Evolutionary conservation across 2,329 filamentous ascomycete species (phyloP).

Genomic region (Cladosporium sp.): DNA sequence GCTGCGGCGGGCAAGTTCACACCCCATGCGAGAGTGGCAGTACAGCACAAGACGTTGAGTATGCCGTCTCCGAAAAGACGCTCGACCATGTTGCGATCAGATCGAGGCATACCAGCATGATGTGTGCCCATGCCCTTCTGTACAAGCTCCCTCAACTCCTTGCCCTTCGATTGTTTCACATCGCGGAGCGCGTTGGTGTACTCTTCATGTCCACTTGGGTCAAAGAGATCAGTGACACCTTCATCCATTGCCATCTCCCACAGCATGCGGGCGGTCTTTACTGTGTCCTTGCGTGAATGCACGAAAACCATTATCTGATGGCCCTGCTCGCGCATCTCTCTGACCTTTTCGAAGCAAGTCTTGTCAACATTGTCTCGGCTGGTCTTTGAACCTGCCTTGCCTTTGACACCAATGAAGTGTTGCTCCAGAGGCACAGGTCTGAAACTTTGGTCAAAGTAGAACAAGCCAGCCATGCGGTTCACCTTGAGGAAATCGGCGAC

Average conservation of each 20-base stretch:
- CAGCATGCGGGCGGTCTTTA: constrained; percentile 79
- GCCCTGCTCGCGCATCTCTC: constrained; percentile 83
- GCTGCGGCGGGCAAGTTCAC: constrained; percentile 96
- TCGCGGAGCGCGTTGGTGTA: constrained; percentile 78
- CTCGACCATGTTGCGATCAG: constrained; percentile 94
- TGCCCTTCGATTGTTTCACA: constrained; percentile 78
- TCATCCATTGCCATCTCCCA: constrained; percentile 83
- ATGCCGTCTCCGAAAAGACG: constrained; percentile 85
- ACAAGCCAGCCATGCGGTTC: constrained; percentile 85
- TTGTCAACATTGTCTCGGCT: constrained; percentile 86
- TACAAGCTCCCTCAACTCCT: constrained; percentile 83
- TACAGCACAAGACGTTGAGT: constrained; percentile 97
- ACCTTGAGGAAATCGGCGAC: constrained; percentile 96
- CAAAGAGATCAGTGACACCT: constrained; percentile 74
- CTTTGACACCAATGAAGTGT: constrained; percentile 94
- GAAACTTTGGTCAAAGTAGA: constrained; percentile 96
- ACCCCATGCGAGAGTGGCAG: constrained; percentile 95
- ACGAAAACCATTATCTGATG: constrained; percentile 99
- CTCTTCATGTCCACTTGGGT: constrained; percentile 70
- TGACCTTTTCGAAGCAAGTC: constrained; percentile 88
- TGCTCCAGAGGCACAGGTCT: constrained; percentile 93
- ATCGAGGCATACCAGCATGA: constrained; percentile 92
- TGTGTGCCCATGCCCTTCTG: constrained; percentile 91
- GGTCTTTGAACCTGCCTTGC: constrained; percentile 75
- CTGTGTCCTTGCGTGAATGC: constrained; percentile 90